A percentile compares a stretch with the other conserved stretches of the same genome.
Evolutionary conservation across 2,329 filamentous ascomycete species (phyloP).

Genomic region (Bipolaris cookei): DNA sequence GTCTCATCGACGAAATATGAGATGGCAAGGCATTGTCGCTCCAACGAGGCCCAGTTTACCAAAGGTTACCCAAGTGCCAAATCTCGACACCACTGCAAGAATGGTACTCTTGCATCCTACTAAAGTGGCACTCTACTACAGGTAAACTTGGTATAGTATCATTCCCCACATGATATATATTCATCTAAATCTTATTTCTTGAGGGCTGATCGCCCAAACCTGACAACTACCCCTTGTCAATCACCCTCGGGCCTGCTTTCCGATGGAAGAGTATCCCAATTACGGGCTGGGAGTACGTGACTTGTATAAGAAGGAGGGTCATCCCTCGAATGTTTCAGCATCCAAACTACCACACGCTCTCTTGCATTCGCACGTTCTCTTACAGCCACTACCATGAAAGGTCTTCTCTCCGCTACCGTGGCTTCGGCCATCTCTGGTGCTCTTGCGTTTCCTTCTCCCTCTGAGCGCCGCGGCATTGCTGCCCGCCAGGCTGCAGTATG

Average conservation of each 20-base stretch:
- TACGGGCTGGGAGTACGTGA: conserved; percentile 13
- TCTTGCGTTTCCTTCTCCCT: conserved; percentile 43
- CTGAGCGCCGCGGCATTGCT: conserved; percentile 30
- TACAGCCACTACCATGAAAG: conserved; percentile 44
- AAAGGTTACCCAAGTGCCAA: conserved; percentile 12
- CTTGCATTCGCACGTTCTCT: conserved; percentile 17
- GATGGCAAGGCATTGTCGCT: neutral
- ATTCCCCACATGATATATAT: conserved; percentile 30
- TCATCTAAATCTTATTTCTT: conserved; percentile 44
- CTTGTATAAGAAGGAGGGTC: conserved; percentile 40
- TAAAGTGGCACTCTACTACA: conserved; percentile 4
- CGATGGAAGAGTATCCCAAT: conserved; percentile 28
- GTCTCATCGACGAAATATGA: neutral
- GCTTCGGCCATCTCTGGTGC: conserved; percentile 45
- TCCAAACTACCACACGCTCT: conserved; percentile 30
- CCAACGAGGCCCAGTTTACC: neutral
- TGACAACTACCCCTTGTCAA: conserved; percentile 33
- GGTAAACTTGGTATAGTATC: conserved; percentile 33
- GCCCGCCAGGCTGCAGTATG: conserved; percentile 42
- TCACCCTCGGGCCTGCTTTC: conserved; percentile 48
- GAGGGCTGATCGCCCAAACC: conserved; percentile 38
- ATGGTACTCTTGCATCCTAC: conserved; percentile 16
- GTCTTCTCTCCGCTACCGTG: conserved; percentile 42
- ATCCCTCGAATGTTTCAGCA: conserved; percentile 20
- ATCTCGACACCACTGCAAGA: conserved; percentile 18